phyloP scores from a whole-genome alignment of 75 land plant genomes.

The Cryptomeria japonica region DNA sequence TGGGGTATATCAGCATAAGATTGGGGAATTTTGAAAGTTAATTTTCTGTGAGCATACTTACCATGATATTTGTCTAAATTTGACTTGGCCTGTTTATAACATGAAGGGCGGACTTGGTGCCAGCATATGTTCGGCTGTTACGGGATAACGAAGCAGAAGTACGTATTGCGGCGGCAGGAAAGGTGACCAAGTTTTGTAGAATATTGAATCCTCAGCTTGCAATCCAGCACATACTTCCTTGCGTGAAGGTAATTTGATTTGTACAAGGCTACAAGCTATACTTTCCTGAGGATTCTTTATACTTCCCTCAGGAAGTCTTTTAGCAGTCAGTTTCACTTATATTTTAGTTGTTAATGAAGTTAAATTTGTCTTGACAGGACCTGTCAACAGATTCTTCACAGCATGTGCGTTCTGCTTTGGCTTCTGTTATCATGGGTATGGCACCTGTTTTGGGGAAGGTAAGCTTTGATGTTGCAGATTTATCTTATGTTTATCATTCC shows the following conservation, averaged over 20 bases:
- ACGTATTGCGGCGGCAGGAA: slow-evolving; percentile 95
- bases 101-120: slow-evolving; percentile 76
- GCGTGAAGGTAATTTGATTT: slow-evolving; percentile 74
- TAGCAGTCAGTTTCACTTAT: background rate
- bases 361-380: slow-evolving; percentile 43
- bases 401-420: slow-evolving; percentile 98
- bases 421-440: slow-evolving; percentile 99
- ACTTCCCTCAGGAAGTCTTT: background rate
- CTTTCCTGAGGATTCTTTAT: background rate
- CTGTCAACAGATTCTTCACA: slow-evolving; percentile 96
- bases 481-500: background rate
- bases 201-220: slow-evolving; percentile 86
- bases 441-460: slow-evolving; percentile 96
- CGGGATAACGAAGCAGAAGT: slow-evolving; percentile 99
- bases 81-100: slow-evolving; percentile 9
- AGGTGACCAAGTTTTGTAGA: slow-evolving; percentile 93
- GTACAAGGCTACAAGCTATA: background rate
- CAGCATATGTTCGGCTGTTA: slow-evolving; percentile 89
- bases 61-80: background rate
- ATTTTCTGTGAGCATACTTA: background rate
- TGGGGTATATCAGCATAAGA: slow-evolving; percentile 5
- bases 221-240: slow-evolving; percentile 91
- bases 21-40: background rate
- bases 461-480: slow-evolving; percentile 1
- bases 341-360: background rate